Conservation (phyloP, 495 filamentous ascomycete genomes). For the Talaromyces liani region DNA sequence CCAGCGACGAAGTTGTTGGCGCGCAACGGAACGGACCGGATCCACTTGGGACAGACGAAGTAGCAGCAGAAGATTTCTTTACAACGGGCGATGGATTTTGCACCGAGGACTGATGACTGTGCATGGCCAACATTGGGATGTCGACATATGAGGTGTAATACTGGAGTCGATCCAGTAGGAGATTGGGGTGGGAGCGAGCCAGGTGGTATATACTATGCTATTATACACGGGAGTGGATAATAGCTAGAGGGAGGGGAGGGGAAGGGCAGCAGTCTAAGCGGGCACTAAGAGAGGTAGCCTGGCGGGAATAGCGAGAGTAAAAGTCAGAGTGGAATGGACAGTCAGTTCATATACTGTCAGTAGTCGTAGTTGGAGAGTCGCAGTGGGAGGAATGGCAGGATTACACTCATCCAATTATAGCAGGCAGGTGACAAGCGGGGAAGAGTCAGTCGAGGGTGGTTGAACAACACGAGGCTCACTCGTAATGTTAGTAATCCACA, state of each 20-base stretch:
- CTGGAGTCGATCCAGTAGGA: conserved; percentile 3
- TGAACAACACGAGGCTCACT: not conserved
- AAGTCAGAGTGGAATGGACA: not conserved
- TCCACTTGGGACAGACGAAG: not conserved
- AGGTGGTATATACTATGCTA: not conserved
- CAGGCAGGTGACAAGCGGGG: not conserved
- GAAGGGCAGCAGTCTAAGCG: conserved; percentile 1
- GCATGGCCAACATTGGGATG: conserved; percentile 39
- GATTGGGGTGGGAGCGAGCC: not conserved
- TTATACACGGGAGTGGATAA: conserved; percentile 5
- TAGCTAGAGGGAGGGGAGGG: not conserved
- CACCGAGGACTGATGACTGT: conserved; percentile 17
- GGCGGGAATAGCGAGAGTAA: not conserved
- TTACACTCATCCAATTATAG: not conserved
- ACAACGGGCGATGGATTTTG: conserved; percentile 7
- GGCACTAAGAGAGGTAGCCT: not conserved
- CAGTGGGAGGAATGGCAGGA: not conserved
- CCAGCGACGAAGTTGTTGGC: conserved; percentile 12
- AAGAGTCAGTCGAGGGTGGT: not conserved
- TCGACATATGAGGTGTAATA: conserved; percentile 10
- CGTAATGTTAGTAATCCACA: not conserved
- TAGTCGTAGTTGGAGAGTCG: not conserved
- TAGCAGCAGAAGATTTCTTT: conserved; percentile 10
- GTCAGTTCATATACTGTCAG: not conserved
- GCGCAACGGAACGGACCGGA: conserved; percentile 6